A percentile compares a stretch with the other conserved stretches of the same genome.
These are phyloP conservation scores for Citrus unshiu DNA, from an alignment of 345 rosid genomes.

Conservation along the genomic window DNA sequence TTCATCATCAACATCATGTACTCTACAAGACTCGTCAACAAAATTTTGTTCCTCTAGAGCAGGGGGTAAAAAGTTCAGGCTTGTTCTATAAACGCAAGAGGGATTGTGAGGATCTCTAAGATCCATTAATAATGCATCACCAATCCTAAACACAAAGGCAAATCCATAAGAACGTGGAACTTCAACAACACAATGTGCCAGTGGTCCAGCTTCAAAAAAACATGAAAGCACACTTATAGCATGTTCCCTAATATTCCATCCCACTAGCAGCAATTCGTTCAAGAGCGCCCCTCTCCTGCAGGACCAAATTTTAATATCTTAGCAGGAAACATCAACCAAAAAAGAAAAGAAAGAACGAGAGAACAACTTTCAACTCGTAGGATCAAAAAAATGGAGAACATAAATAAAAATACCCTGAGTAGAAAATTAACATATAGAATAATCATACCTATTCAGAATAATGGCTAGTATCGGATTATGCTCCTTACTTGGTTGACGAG, in stretches of 20 bases:
- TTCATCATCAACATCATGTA: slow-evolving; percentile 89
- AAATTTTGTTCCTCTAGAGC: slow-evolving; percentile 65
- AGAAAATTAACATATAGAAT: slow-evolving; percentile 20
- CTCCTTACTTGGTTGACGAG: slow-evolving; percentile 51
- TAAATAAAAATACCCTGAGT: slow-evolving; percentile 9
- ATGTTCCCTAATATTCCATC: slow-evolving; percentile 63
- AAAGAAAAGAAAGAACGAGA: neutral
- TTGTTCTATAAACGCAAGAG: slow-evolving; percentile 62
- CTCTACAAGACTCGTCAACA: slow-evolving; percentile 70
- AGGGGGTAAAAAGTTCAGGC: slow-evolving; percentile 59
- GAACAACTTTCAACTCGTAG: slow-evolving; percentile 1
- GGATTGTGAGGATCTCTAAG: slow-evolving; percentile 80
- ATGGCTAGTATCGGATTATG: slow-evolving; percentile 82
- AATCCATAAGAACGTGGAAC: slow-evolving; percentile 84
- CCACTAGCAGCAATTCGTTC: slow-evolving; percentile 67
- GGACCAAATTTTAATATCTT: slow-evolving; percentile 26
- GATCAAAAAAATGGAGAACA: slow-evolving; percentile 20
- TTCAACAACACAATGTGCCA: slow-evolving; percentile 76
- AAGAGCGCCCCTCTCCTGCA: slow-evolving; percentile 63
- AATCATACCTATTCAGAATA: slow-evolving; percentile 76
- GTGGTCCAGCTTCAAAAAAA: slow-evolving; percentile 69
- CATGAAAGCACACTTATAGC: slow-evolving; percentile 51
- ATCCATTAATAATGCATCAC: slow-evolving; percentile 96
- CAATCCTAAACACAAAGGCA: slow-evolving; percentile 85
- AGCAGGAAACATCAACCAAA: slow-evolving; percentile 12